A percentile compares a stretch with the other conserved stretches of the same genome.
These are phyloP conservation scores for Penicillium sp. DNA, from an alignment of 2,329 filamentous ascomycete genomes.

Conservation along the genomic window DNA sequence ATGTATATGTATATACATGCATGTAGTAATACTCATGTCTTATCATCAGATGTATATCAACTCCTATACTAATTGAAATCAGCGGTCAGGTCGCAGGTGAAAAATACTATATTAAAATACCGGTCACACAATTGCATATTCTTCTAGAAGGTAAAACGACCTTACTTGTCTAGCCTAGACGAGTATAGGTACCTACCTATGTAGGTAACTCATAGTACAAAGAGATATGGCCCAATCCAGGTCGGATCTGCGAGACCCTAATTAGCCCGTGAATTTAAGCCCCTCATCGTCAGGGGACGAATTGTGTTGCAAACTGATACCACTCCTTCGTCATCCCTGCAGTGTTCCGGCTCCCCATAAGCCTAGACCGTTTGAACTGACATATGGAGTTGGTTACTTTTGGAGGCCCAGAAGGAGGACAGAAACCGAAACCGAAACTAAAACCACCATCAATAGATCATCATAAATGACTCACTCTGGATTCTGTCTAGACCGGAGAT, in stretches of 20 bases:
- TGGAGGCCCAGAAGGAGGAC: neutral
- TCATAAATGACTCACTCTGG: slow-evolving; percentile 5
- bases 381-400: neutral
- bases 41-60: neutral
- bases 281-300: neutral
- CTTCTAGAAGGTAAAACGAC: slow-evolving; percentile 1
- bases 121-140: slow-evolving; percentile 3
- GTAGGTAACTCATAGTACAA: no score
- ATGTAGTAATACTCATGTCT: no score
- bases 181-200: no score
- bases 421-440: neutral
- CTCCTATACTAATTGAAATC: neutral
- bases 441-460: neutral
- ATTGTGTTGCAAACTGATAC: slow-evolving; percentile 2
- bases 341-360: neutral
- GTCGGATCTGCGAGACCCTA: slow-evolving; percentile 4
- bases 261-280: slow-evolving; percentile 1
- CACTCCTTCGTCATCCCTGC: neutral
- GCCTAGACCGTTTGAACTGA: neutral
- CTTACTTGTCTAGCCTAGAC: no score
- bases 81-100: neutral
- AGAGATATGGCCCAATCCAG: neutral
- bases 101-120: neutral
- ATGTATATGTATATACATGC: no score
- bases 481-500: neutral